These are phyloP conservation scores for Chrysanthemum makinoi DNA, from an alignment of 129 eudicot genomes.

Conservation along the genomic window DNA sequence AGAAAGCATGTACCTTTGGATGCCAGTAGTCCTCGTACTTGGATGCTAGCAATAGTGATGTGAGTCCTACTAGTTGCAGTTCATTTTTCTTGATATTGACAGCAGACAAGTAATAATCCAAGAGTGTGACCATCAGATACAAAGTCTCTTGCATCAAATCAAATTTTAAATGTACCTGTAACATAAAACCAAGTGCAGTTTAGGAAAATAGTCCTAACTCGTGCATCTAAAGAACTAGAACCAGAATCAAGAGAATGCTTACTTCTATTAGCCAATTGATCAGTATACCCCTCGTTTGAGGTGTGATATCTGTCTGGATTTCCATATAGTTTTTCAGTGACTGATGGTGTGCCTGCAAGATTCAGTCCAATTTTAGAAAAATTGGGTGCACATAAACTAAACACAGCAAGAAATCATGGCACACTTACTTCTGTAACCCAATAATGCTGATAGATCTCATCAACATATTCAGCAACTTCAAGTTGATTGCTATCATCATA, in stretches of 20 bases:
- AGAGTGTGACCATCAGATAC: constrained; percentile 71
- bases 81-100: constrained; percentile 58
- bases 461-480: constrained; percentile 93
- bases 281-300: constrained; percentile 88
- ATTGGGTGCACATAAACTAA: constrained; percentile 1
- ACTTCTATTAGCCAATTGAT: constrained; percentile 98
- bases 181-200: constrained; percentile 14
- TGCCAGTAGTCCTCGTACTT: constrained; percentile 99
- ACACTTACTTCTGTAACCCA: constrained; percentile 85
- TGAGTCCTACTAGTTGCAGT: constrained; percentile 92
- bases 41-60: constrained; percentile 87
- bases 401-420: constrained; percentile 11
- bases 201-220: neutral
- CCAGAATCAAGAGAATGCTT: constrained; percentile 1
- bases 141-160: constrained; percentile 97
- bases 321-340: constrained; percentile 60
- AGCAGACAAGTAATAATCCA: constrained; percentile 70
- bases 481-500: constrained; percentile 79
- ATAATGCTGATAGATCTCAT: constrained; percentile 86
- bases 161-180: constrained; percentile 81
- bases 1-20: constrained; percentile 65
- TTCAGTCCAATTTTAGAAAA: neutral
- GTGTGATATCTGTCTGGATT: constrained; percentile 73
- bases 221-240: neutral
- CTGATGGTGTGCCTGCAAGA: constrained; percentile 66